These are phyloP conservation scores for Protomyces gravidus DNA, from an alignment of 1,139 yeast species.

Conservation along the genomic window DNA sequence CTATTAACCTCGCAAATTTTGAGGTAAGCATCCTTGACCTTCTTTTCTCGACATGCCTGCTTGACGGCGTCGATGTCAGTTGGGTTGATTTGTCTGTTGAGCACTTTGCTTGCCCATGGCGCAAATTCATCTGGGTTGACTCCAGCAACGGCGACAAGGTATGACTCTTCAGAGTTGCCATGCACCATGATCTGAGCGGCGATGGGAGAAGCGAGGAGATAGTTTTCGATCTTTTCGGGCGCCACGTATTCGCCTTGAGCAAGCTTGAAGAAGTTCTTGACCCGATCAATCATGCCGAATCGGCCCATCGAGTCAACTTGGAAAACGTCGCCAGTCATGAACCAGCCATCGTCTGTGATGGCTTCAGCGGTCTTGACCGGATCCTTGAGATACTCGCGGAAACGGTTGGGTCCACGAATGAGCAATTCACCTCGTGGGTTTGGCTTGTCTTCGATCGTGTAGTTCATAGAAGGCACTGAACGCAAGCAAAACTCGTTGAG, in stretches of 20 bases:
- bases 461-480: slow-evolving; percentile 67
- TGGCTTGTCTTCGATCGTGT: slow-evolving; percentile 50
- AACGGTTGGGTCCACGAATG: slow-evolving; percentile 65
- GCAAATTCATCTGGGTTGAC: slow-evolving; percentile 48
- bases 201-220: slow-evolving; percentile 55
- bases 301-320: slow-evolving; percentile 54
- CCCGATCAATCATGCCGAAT: slow-evolving; percentile 63
- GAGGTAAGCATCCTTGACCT: slow-evolving; percentile 40
- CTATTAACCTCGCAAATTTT: slow-evolving; percentile 40
- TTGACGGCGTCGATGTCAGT: slow-evolving; percentile 39
- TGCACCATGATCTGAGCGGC: slow-evolving; percentile 58
- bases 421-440: slow-evolving; percentile 56
- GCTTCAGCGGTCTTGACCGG: slow-evolving; percentile 52
- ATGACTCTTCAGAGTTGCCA: slow-evolving; percentile 62
- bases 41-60: slow-evolving; percentile 37
- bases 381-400: slow-evolving; percentile 57
- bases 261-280: slow-evolving; percentile 68
- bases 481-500: slow-evolving; percentile 57
- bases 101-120: slow-evolving; percentile 37
- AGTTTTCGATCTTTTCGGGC: slow-evolving; percentile 70
- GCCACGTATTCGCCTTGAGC: slow-evolving; percentile 80
- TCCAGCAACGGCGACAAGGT: slow-evolving; percentile 61
- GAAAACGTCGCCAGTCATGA: slow-evolving; percentile 72
- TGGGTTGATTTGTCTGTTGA: slow-evolving; percentile 35
- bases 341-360: slow-evolving; percentile 66